Base-by-base conservation (phyloP, 768 basidiomycete species). In the Dentipellis fragilis region DNA sequence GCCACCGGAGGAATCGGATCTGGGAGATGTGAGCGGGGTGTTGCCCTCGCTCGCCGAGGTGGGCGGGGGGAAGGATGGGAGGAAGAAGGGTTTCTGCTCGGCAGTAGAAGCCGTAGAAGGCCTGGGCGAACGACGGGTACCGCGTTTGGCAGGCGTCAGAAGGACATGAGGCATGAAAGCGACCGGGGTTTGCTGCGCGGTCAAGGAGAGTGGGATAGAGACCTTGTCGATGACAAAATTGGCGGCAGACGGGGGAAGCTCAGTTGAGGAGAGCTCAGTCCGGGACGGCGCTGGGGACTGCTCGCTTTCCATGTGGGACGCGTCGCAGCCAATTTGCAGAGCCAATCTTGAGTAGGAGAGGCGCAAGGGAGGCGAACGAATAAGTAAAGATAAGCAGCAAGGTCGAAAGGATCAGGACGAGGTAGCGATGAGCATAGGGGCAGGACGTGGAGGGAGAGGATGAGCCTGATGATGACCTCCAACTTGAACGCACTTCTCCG, bases 21-120 rank as follows among this genome's bases (percentile, higher is more conserved):
- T 36, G 51, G 49, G 42, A 16, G 59, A 46, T 11, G 59, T 55
- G 54, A 56, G 49, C 1, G 58, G 40, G 23, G 54, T 51, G 45
- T 21, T 53, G 52, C 54, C 47, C 45, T 62, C 64, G 56, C 55
- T 61, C 46, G 54, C 54, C 21, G 62, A 55, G 51, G 63, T 49
- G 21, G 59, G 37, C 8, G 50, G 12, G 34, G 39, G 35, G 29
- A 65, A 58, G 12, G 76, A 74, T 38, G 80, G 79, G 29, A 81
- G 65, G 23, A 79, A 64, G 9, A 63, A 37, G 21, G 65, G 45
- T 49, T 62, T 65, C 12, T 72, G 73, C 53, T 81, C 77, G 10
- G 73, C 69, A 16, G 73, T 66, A 51, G 77, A 74, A 3, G 78
- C 72, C 6, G 76, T 75, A 0, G 75, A 70, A 16, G 75, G 75